These are phyloP conservation scores for Paramecium primaurelia DNA, from an alignment of 73 alveolate species.

Conservation along the genomic window DNA sequence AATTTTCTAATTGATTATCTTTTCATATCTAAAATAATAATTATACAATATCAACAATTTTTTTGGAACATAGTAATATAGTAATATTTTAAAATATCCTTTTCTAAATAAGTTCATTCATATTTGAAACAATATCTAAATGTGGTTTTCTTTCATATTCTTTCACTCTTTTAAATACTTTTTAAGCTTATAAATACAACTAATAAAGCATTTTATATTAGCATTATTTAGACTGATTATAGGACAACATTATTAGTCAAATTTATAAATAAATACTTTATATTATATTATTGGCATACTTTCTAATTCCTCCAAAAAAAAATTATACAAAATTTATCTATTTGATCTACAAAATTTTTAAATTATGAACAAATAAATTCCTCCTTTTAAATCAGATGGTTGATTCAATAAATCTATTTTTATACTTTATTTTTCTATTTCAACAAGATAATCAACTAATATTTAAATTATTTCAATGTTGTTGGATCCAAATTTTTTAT, in stretches of 20 bases:
- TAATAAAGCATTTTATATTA: constrained; percentile 73
- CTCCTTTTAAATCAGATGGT: constrained; percentile 43
- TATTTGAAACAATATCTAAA: background rate
- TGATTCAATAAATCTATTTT: constrained; percentile 21
- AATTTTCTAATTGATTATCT: constrained; percentile 21
- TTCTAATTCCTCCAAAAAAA: background rate
- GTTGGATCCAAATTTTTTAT: background rate
- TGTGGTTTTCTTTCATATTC: background rate
- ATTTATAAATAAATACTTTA: constrained; percentile 63
- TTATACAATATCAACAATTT: background rate
- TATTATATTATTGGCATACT: constrained; percentile 24
- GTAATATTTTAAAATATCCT: background rate
- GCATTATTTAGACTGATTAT: constrained; percentile 66
- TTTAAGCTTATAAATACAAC: constrained; percentile 38
- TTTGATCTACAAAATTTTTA: background rate
- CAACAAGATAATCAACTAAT: background rate
- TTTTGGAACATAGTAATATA: background rate
- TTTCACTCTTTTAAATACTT: background rate
- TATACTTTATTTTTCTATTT: background rate
- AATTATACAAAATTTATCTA: background rate
- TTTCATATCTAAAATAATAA: background rate
- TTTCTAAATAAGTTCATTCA: background rate
- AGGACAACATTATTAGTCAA: constrained; percentile 77
- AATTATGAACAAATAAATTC: background rate
- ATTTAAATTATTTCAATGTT: background rate